Base-by-base conservation (phyloP, 2,329 filamentous ascomycete species). In the Penicillium sp. region DNA sequence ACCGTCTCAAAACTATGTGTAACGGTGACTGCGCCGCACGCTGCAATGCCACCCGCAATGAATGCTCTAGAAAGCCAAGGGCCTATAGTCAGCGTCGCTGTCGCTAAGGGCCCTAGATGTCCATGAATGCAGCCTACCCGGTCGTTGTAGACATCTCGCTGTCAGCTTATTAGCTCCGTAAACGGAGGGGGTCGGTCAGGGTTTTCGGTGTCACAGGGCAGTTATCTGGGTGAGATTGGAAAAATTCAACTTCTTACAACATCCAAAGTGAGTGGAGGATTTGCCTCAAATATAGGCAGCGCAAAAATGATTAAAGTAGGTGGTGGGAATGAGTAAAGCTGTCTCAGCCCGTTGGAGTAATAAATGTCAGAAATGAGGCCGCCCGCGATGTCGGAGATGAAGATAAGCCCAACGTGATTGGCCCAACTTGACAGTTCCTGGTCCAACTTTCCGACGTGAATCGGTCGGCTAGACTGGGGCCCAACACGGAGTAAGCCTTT, bases 1-100 rank as follows among this genome's bases (percentile, higher is more conserved):
- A 99, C 93, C 13, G 94, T 98, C 81, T 99, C 95, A 82, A 98
- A 98, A 61, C 93, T 93, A 80, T 99, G 95, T 55, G 95, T 98
- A 68, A 96, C 93, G 46, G 94, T 98, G 61, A 99, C 95, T 67
- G 95, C 95, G 75, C 95, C 95, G 81, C 94, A 98, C 68, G 95
- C 95, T 75, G 95, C 95, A 75, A 99, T 91, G 76, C 95, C 95
- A 76, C 95, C 95, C 61, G 95, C 94, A 73, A 98, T 88, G 83
- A 99, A 99, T 65, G 93, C 92, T 69, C 93, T 87, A 57, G 8
- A 15, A 35, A 52, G 35, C 19, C 23, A 50, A 41, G 26, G 13
- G 21, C 5, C 29, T 46, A 44, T 9, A 29, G 45, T 65, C 41
- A 65, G 58, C 26, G 46, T 49, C 29, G 35, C 31, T 17, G n/a